phyloP scores from a whole-genome alignment of 192 early-diverging fungal species.

The Umbelopsis vinacea region DNA sequence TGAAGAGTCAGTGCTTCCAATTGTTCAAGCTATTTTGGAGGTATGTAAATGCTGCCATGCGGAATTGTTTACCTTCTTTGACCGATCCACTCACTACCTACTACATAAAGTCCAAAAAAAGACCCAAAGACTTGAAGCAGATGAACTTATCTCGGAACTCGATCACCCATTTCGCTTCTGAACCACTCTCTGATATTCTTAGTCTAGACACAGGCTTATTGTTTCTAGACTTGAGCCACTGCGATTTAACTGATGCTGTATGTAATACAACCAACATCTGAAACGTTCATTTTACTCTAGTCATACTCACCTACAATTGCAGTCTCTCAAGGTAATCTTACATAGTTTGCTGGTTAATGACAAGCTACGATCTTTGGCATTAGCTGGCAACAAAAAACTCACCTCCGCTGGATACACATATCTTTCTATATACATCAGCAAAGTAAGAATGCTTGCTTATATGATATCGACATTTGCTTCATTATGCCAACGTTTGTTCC shows the following conservation, averaged over 20 bases:
- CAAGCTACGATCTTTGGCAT: conserved; percentile 63
- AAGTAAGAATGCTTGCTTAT: conserved; percentile 46
- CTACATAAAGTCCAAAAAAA: not conserved
- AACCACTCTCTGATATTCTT: conserved; percentile 77
- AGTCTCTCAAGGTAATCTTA: conserved; percentile 63
- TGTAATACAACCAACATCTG: not conserved
- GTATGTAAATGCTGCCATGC: not conserved
- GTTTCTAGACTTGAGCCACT: conserved; percentile 69
- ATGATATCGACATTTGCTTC: not conserved
- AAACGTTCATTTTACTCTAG: not conserved
- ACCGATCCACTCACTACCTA: not conserved
- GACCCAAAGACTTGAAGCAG: conserved; percentile 1
- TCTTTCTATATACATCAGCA: conserved; percentile 73
- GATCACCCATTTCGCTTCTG: conserved; percentile 59
- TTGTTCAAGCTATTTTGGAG: conserved; percentile 5
- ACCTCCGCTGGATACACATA: conserved; percentile 78
- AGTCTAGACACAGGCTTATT: conserved; percentile 75
- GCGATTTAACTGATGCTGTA: conserved; percentile 75
- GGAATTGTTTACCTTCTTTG: not conserved
- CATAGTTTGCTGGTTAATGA: conserved; percentile 76
- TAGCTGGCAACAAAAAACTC: conserved; percentile 71
- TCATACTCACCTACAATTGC: not conserved
- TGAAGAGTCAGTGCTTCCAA: not conserved
- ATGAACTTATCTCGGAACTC: conserved; percentile 35
- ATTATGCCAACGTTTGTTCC: conserved; percentile 4